A percentile compares a stretch with the other conserved stretches of the same genome.
Conservation (phyloP, 140 eudicot genomes). For the Anethum foeniculum region DNA sequence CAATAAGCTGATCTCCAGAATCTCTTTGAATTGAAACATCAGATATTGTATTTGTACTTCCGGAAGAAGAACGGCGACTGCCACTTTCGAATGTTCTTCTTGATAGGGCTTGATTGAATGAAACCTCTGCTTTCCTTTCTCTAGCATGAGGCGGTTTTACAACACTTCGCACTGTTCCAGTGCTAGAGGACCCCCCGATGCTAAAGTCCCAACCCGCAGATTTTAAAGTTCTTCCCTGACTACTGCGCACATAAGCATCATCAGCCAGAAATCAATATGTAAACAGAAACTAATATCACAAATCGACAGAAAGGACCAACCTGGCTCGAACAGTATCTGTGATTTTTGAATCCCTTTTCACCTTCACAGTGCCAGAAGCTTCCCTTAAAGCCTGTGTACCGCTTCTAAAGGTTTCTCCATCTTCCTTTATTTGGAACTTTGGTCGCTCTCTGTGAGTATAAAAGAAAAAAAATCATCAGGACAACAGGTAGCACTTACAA, state of each 20-base stretch:
- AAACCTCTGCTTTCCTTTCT: slow-evolving; percentile 39
- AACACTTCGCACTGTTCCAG: slow-evolving; percentile 74
- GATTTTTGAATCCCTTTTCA: slow-evolving; percentile 39
- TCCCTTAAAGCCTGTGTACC: slow-evolving; percentile 44
- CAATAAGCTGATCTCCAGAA: slow-evolving; percentile 29
- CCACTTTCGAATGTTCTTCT: slow-evolving; percentile 41
- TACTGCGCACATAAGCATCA: slow-evolving; percentile 16
- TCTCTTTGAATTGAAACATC: slow-evolving; percentile 39
- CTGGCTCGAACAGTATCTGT: slow-evolving; percentile 61
- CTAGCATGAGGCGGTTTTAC: slow-evolving; percentile 72
- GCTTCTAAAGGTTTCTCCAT: slow-evolving; percentile 30
- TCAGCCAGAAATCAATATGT: slow-evolving; percentile 22
- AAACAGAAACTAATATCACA: slow-evolving; percentile 3
- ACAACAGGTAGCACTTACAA: slow-evolving; percentile 1
- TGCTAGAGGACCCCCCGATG: slow-evolving; percentile 53
- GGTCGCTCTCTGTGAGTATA: slow-evolving; percentile 61
- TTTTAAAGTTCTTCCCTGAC: slow-evolving; percentile 44
- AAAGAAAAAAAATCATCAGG: not conserved
- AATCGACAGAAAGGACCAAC: slow-evolving; percentile 30
- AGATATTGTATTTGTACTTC: slow-evolving; percentile 30
- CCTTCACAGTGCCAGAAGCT: slow-evolving; percentile 66
- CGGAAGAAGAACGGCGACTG: slow-evolving; percentile 37
- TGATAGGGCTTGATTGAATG: slow-evolving; percentile 38
- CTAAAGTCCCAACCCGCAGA: slow-evolving; percentile 95
- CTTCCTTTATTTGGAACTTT: slow-evolving; percentile 67